Evolutionary conservation across 768 basidiomycete genomes (phyloP), one percentile per base, ranked within the genome.

Genomic region (Hirschioporus abietinus): DNA sequence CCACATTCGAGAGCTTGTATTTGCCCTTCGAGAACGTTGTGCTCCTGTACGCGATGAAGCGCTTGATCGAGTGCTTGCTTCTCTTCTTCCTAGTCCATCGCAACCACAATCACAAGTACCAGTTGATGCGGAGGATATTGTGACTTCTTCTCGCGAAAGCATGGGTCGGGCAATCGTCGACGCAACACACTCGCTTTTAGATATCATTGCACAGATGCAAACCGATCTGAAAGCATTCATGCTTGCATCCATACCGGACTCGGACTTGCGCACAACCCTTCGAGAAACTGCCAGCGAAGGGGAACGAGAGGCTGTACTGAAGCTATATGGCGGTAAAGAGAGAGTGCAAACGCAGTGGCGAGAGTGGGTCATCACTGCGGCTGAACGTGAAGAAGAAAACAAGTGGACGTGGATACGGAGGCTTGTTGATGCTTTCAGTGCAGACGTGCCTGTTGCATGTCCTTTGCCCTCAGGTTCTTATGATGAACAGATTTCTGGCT

Each of bases 211-310:
- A 58, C 74, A 78, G n/a, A 89, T 92, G 87, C 89, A 86, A 72
- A 77, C 82, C 30, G 91, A 92, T 70, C 79, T 92, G 36, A 87
- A 86, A 12, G 81, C 86, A 66, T 85, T 88, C 62, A 78, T 89
- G 12, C 72, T 91, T 1, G 89, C 88, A 23, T 79, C 79, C 42
- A 88, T 91, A 88, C 80, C 83, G 25, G 91, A 92, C 71, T 72
- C 78, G 42, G 84, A 92, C 65, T 79, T 91, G 26, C 74, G 73
- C 23, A 78, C 74, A 3, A 72, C 86, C 17, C 75, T 91, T 34
- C 73, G 74, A 7, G 80, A 81, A 35, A 83, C 89, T 69, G 88
- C 89, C 1, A 83, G 78, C 67, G 70, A 71, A 12, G 78, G 79
- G 60, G 90, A 91, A 74, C 80, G 85, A 66, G 79, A 83, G 35